phyloP scores from a whole-genome alignment of 2,329 filamentous ascomycete genomes.

The Fusarium siculi region DNA sequence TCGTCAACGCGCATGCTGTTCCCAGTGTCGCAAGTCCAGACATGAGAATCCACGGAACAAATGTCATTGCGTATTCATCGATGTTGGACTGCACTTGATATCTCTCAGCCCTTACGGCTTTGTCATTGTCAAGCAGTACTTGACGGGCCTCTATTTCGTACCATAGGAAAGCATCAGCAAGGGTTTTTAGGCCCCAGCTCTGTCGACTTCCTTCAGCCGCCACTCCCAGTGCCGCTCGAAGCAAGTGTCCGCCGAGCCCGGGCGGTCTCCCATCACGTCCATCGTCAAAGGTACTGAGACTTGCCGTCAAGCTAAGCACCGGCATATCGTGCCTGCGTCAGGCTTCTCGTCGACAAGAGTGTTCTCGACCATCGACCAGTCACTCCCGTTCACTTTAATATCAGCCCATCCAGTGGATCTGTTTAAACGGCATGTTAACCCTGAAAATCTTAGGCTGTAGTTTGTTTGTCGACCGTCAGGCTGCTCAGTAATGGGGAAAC shows the following conservation, averaged over 20 bases:
- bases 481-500: not conserved
- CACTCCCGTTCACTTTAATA: constrained; percentile 2
- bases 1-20: constrained; percentile 12
- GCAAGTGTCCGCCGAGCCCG: constrained; percentile 16
- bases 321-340: not conserved
- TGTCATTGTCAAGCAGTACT: not conserved
- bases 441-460: constrained; percentile 9
- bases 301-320: not conserved
- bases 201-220: not conserved
- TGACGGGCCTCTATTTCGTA: constrained; percentile 4
- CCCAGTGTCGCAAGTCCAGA: constrained; percentile 17
- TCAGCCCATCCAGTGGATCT: constrained; percentile 21
- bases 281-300: not conserved
- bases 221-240: not conserved
- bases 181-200: constrained; percentile 14
- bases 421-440: constrained; percentile 3
- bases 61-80: constrained; percentile 25
- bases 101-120: not conserved
- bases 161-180: constrained; percentile 27
- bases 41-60: constrained; percentile 30
- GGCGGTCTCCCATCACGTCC: not conserved
- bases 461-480: not conserved
- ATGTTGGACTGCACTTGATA: constrained; percentile 6
- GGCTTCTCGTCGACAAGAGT: not conserved
- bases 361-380: constrained; percentile 1